Percentiles rank a stretch among this genome's conserved stretches.
These are phyloP conservation scores for Dioszegia aurantiaca DNA, from an alignment of 768 basidiomycete species.

Conservation along the genomic window DNA sequence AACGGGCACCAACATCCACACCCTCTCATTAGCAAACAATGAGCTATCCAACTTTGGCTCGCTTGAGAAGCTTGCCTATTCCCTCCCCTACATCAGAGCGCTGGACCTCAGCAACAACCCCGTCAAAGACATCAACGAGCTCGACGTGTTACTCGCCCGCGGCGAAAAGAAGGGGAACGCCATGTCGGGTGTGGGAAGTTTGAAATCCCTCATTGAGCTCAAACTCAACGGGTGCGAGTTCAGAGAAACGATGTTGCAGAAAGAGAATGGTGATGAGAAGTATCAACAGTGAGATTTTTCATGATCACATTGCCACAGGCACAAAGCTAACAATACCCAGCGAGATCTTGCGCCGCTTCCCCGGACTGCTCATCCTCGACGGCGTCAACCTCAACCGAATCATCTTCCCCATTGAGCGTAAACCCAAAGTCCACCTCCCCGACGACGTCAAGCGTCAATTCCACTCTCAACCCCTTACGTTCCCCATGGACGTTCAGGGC, in stretches of 20 bases:
- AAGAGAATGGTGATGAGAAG: constrained; percentile 74
- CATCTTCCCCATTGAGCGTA: constrained; percentile 63
- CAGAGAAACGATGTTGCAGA: constrained; percentile 36
- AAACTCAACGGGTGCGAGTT: constrained; percentile 43
- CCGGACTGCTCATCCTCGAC: constrained; percentile 78
- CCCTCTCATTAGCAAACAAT: constrained; percentile 80
- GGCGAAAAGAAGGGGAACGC: constrained; percentile 59
- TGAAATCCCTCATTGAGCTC: constrained; percentile 46
- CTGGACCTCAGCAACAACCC: constrained; percentile 56
- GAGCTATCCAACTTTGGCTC: constrained; percentile 63
- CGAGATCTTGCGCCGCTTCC: constrained; percentile 75
- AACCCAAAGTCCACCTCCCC: constrained; percentile 53
- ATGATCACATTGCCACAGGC: constrained; percentile 57
- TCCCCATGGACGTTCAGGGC: constrained; percentile 60
- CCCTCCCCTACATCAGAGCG: constrained; percentile 60
- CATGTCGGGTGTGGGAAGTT: constrained; percentile 29
- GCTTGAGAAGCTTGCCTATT: constrained; percentile 65
- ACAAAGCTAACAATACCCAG: constrained; percentile 54
- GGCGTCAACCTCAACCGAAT: constrained; percentile 74
- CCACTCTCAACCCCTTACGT: constrained; percentile 59
- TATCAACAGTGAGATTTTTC: constrained; percentile 55
- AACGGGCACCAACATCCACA: constrained; percentile 51
- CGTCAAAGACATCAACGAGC: constrained; percentile 73
- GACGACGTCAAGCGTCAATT: constrained; percentile 50
- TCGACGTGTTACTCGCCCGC: constrained; percentile 68